Evolutionary conservation across 2,329 filamentous ascomycete genomes (phyloP), one percentile per base, ranked within the genome.

Genomic region (Penicillium sp.): DNA sequence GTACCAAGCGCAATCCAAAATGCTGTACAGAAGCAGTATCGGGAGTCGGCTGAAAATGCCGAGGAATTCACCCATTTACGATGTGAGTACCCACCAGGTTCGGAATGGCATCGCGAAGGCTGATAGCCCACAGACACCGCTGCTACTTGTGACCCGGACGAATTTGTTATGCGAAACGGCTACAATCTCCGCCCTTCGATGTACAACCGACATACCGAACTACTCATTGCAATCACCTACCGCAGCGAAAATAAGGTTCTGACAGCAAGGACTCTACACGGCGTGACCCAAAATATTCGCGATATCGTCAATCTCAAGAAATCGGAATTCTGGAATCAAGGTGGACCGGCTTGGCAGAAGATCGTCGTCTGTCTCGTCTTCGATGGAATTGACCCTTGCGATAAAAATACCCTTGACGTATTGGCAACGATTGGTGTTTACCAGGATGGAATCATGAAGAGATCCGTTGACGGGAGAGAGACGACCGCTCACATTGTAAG

Each of bases 121-220:
- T 45, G 13, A 45, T 19, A n/a, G n/a, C 3, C 2, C 2, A 21
- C 28, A 45, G 42, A 45, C 11, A 45, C 42, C 6, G 42, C 42
- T 45, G 42, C 42, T 11, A 45, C 42, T 16, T 45, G 42, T 24
- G 42, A 45, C 13, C 42, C 42, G 42, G 42, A 45, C 26, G 42
- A 45, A 45, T 45, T 45, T 45, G 42, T 45, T 7, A 31, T 45
- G 42, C 42, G 42, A 45, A 45, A 45, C 23, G 42, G 42, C 16
- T 45, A 45, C 26, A 45, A 45, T 31, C 26, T 45, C 2, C 42
- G 42, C 24, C 26, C 42, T 21, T 31, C 42, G 42, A 45, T 45
- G 42, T 45, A 45, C 18, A 45, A 45, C 24, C 42, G 42, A 28
- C 42, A 45, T 21, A 45, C 42, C 3, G 42, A 45, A 31, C n/a